Conservation (phyloP, 768 basidiomycete species). For the Rhodotorula kratochvilovae region DNA sequence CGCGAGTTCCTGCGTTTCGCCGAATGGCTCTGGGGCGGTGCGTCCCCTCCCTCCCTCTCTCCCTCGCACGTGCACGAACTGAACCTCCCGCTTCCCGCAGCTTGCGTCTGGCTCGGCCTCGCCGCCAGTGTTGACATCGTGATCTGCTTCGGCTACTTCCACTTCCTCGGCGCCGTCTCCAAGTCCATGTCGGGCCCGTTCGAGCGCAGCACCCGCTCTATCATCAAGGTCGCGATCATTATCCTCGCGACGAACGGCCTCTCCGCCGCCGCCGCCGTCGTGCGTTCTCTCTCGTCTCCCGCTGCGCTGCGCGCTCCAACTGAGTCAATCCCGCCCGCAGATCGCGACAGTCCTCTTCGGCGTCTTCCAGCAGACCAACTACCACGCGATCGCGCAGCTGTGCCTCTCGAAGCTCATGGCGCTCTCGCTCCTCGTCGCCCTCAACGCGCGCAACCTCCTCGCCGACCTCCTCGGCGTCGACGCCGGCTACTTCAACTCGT, state of each 20-base stretch:
- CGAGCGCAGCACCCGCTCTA: conserved; percentile 13
- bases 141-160: conserved; percentile 7
- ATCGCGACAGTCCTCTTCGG: conserved; percentile 25
- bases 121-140: neutral
- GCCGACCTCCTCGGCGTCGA: conserved; percentile 24
- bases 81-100: neutral
- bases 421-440: conserved; percentile 23
- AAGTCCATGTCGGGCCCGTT: conserved; percentile 18
- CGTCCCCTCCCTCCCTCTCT: neutral
- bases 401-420: conserved; percentile 14
- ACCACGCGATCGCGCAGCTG: conserved; percentile 15
- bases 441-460: conserved; percentile 18
- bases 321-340: too few relatives aligned
- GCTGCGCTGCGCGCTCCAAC: too few relatives aligned
- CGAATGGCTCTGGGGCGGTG: conserved; percentile 19
- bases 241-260: conserved; percentile 19
- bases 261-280: conserved; percentile 7
- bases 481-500: neutral
- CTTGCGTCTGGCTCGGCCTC: conserved; percentile 21
- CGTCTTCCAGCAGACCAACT: conserved; percentile 3
- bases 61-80: neutral
- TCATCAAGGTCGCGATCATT: conserved; percentile 14
- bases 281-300: neutral
- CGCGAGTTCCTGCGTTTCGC: conserved; percentile 13
- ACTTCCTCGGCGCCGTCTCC: neutral